Base-by-base conservation (phyloP, 2,329 filamentous ascomycete species). In the Dendryphion nanum region DNA sequence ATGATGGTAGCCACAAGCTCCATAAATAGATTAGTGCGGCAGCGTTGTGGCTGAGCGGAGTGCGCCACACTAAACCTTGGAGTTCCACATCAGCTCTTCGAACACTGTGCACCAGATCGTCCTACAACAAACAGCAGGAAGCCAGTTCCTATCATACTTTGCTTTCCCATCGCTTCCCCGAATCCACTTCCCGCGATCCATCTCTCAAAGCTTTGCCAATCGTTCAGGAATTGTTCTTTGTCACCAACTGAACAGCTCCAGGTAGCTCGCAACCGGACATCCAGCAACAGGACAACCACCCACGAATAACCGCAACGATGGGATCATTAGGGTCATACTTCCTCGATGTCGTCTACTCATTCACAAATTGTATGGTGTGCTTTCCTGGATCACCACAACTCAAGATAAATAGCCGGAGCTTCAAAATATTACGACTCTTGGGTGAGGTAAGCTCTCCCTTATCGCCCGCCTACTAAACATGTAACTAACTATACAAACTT, bases 331-430 rank as follows among this genome's bases (percentile, higher is more conserved):
- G 68, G 21, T 71, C 71, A 42, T 84, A 94, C 63, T 75, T 97
- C 45, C 79, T 91, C 50, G 93, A 97, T 65, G 76, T 95, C 23
- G 73, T 97, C 52, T 95, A 93, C 68, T 94, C 89, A 43, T 79
- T 98, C 45, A 89, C 88, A 48, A 94, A 90, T 71, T 97, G 91
- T 76, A 83, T 97, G 69, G 91, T 85, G 68, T 98, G 93, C 74
- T 97, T 98, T 63, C 91, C 93, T 12, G 87, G 87, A 54, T 91
- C 89, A 49, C 91, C 93, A 41, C 89, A 91, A 40, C 80, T 98
- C 53, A 95, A 93, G 70, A 93, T 98, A 73, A 97, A 97, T 69
- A 86, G 78, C 60, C 83, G 89, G 45, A 93, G 83, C 70, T 96
- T 96, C 77, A 97, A 96, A 77, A 94, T 98, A 64, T 74, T 95